Base-by-base conservation (phyloP, 257 asterid genomes). In the Paraleonurus japonicus region DNA sequence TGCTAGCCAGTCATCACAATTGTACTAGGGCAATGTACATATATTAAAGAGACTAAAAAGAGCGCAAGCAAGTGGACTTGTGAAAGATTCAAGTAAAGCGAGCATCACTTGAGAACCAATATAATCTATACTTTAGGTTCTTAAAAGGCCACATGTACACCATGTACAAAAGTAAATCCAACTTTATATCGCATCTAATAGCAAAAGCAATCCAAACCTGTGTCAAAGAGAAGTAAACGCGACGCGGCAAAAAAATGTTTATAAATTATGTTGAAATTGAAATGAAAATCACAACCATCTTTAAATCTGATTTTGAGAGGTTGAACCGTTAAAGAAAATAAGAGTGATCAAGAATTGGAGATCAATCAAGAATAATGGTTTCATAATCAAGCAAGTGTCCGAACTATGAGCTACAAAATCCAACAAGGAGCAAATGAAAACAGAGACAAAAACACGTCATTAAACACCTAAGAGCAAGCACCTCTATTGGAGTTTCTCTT, bases 401-500 rank as follows among this genome's bases (percentile, higher is more conserved):
- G 19, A 30, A 19, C 48, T 33, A 69, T 26, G 75, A 37, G 72
- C 75, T 13, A 71, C 69, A 71, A 64, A 32, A 37, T 27, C 54
- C 7, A 68, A 64, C 7, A n/a, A 27, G 60, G 50, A 39, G 32
- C 15, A 53, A 59, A n/a, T 3, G 33, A 63, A 53, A 61, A 22
- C 3, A 2, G 27, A 23, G 22, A 23, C 66, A 54, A 37, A 59
- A 75, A 73, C 13, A 24, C 17, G 19, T 51, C 41, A 11, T 4
- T 30, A 62, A 69, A 72, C 54, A 53, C 23, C 68, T 22, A 15
- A 65, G 54, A 75, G 65, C 66, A 81, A 72, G 63, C 81, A 95
- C 99, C 98, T 95, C 98, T 69, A 92, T 83, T 33, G 95, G 97
- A 69, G 94, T 87, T 71, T 88, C 95, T 76, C 95, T 89, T 81